phyloP scores from a whole-genome alignment of 257 asterid species.

The Salvia miltiorrhiza region DNA sequence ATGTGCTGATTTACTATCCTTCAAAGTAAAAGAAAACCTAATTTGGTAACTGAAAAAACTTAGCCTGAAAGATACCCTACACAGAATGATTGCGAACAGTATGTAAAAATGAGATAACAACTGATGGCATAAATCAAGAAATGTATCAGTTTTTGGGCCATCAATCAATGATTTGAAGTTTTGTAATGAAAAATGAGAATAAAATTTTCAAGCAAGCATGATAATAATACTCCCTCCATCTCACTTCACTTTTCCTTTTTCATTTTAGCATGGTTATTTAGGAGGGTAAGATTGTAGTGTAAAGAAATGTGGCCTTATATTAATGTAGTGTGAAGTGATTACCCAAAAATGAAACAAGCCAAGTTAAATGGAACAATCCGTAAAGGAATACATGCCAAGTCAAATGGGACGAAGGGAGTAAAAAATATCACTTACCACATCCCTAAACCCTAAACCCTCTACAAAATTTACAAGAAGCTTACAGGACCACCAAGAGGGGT shows the following conservation, averaged over 20 bases:
- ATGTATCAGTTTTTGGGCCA: neutral
- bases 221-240: too few species aligned
- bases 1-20: constrained; percentile 17
- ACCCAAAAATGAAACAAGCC: neutral
- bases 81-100: neutral
- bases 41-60: neutral
- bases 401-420: too few species aligned
- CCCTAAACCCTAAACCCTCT: too few species aligned
- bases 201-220: neutral
- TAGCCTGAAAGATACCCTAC: neutral
- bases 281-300: too few species aligned
- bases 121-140: neutral
- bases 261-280: too few species aligned
- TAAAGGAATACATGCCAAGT: too few species aligned
- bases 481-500: constrained; percentile 87
- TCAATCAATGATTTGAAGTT: neutral
- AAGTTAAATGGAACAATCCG: too few species aligned
- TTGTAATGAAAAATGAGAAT: neutral
- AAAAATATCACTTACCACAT: neutral
- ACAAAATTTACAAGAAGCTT: constrained; percentile 34
- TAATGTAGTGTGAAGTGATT: neutral
- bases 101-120: neutral
- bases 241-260: too few species aligned
- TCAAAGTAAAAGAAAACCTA: neutral
- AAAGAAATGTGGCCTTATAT: too few species aligned